Evolutionary conservation across 768 basidiomycete genomes (phyloP).

Genomic region (Auricularia auricula-judae): DNA sequence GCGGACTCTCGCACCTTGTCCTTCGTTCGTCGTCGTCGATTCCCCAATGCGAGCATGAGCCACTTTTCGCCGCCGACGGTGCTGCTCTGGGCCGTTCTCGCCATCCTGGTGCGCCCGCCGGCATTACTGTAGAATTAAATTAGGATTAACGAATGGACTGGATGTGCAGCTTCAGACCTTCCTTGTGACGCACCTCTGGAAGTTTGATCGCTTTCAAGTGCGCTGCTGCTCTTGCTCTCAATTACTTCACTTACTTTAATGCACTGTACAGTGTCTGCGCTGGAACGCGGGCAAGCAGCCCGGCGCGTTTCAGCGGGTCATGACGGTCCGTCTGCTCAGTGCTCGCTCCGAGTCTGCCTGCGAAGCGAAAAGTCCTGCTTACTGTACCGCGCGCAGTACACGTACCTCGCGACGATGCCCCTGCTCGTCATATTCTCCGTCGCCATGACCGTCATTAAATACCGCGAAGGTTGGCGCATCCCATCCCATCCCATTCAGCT

Average conservation of each 20-base stretch:
- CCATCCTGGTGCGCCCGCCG: conserved; percentile 40
- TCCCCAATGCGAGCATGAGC: conserved; percentile 36
- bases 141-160: conserved; percentile 1
- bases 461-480: conserved; percentile 47
- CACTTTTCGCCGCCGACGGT: conserved; percentile 64
- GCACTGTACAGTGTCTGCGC: conserved; percentile 40
- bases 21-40: no score
- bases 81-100: conserved; percentile 65
- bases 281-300: conserved; percentile 71
- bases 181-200: conserved; percentile 67
- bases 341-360: background rate
- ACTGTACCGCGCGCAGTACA: conserved; percentile 37
- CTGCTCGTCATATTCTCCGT: conserved; percentile 55
- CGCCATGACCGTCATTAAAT: conserved; percentile 54
- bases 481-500: conserved; percentile 17
- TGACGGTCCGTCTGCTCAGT: conserved; percentile 49
- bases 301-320: conserved; percentile 78
- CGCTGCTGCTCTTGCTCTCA: background rate
- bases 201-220: conserved; percentile 51
- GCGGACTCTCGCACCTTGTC: no score
- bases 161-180: conserved; percentile 49
- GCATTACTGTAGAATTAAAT: conserved; percentile 3
- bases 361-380: background rate
- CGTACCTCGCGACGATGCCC: conserved; percentile 63
- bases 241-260: background rate